phyloP scores from a whole-genome alignment of 306 rosid species.

The Luffa aegyptiaca region DNA sequence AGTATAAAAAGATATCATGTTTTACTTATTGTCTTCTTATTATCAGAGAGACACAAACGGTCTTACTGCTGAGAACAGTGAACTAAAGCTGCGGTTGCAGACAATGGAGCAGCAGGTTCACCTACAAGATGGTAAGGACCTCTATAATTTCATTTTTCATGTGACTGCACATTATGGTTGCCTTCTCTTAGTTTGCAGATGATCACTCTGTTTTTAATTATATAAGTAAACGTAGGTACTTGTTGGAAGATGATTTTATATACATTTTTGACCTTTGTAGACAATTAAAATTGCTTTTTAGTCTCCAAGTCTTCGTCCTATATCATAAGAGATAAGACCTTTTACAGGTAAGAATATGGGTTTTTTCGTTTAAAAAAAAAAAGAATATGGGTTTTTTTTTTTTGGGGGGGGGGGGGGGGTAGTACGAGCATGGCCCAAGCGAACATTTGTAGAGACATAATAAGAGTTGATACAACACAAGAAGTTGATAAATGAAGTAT shows the following conservation, averaged over 20 bases:
- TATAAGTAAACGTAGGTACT: not conserved
- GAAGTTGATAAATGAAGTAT: not conserved
- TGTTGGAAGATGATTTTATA: not conserved
- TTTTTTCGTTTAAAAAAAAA: too few species aligned
- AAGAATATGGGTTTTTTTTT: too few species aligned
- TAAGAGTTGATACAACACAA: not conserved
- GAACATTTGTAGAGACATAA: not conserved
- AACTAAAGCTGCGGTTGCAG: slow-evolving; percentile 80
- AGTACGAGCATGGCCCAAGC: not conserved
- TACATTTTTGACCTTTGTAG: not conserved
- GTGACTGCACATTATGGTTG: not conserved
- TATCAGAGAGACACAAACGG: slow-evolving; percentile 84
- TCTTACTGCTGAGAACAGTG: slow-evolving; percentile 77
- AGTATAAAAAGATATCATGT: not conserved
- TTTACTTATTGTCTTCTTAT: slow-evolving; percentile 5
- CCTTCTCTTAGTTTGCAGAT: not conserved
- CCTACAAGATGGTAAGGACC: slow-evolving; percentile 77
- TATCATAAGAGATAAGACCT: not conserved
- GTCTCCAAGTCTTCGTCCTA: not conserved
- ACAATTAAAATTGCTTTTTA: not conserved
- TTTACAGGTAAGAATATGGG: not conserved
- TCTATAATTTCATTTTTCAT: not conserved
- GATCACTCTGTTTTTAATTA: not conserved
- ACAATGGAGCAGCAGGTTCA: slow-evolving; percentile 96
- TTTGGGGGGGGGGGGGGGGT: too few species aligned